Conservation (phyloP, 2,329 filamentous ascomycete species). For the Fulvia fulva region DNA sequence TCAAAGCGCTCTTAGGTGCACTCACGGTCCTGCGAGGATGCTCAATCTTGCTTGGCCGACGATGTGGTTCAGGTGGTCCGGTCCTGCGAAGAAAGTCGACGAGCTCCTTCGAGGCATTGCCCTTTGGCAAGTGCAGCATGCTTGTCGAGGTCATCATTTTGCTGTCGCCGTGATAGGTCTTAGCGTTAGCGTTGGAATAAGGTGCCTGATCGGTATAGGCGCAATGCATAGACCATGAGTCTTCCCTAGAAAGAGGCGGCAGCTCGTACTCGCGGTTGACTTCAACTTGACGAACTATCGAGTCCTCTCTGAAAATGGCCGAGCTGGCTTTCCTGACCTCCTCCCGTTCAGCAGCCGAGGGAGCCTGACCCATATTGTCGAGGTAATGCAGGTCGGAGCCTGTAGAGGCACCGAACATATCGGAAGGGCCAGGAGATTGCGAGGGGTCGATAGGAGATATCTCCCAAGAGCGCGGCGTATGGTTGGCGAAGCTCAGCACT, state of each 20-base stretch:
- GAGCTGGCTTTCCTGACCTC: conserved; percentile 23
- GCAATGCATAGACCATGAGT: conserved; percentile 31
- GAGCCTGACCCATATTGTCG: conserved; percentile 29
- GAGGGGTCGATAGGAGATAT: conserved; percentile 26
- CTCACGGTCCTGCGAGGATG: conserved; percentile 24
- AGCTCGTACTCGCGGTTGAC: conserved; percentile 10
- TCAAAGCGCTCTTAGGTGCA: conserved; percentile 31
- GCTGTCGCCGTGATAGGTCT: conserved; percentile 14
- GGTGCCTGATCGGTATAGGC: conserved; percentile 27
- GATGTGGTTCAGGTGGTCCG: conserved; percentile 31
- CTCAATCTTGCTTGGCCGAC: conserved; percentile 28
- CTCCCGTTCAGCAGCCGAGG: conserved; percentile 20
- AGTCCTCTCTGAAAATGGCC: conserved; percentile 27
- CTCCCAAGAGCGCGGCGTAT: conserved; percentile 33
- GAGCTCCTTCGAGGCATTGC: conserved; percentile 33
- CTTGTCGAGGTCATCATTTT: conserved; percentile 33
- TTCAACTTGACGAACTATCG: conserved; percentile 26
- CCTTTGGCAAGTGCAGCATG: conserved; percentile 25
- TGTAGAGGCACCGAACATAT: conserved; percentile 24
- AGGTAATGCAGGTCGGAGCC: conserved; percentile 21
- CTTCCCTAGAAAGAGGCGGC: conserved; percentile 14
- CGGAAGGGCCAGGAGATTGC: conserved; percentile 23
- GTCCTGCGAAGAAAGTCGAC: conserved; percentile 39
- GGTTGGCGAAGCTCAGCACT: conserved; percentile 31
- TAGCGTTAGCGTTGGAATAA: conserved; percentile 16